A percentile compares a stretch with the other conserved stretches of the same genome.
Conservation (phyloP, 345 rosid species). For the Gossypium herbaceum region DNA sequence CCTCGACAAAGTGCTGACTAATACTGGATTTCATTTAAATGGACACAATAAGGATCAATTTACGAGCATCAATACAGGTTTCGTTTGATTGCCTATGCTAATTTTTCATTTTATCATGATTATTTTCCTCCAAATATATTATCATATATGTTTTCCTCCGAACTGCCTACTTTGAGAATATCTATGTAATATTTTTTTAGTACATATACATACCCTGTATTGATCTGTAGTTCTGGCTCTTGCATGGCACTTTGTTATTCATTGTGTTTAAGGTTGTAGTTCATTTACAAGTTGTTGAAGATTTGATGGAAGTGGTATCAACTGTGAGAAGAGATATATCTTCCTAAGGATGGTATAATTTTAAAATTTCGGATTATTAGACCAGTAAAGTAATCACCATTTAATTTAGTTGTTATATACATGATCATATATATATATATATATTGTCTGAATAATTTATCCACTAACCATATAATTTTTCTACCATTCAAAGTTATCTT, state of each 20-base stretch:
- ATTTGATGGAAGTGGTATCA: no score
- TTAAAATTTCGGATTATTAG: no score
- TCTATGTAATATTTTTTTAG: background rate
- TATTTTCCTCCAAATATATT: background rate
- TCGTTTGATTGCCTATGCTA: background rate
- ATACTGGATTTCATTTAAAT: no score
- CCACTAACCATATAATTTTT: no score
- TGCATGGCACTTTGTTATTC: background rate
- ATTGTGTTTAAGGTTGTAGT: background rate
- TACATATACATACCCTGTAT: background rate
- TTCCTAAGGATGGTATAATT: no score
- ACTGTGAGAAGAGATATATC: no score
- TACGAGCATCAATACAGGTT: background rate
- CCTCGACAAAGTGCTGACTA: background rate
- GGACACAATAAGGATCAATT: background rate
- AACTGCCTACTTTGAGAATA: background rate
- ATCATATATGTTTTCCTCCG: background rate
- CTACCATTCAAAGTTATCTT: no score
- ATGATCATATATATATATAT: no score
- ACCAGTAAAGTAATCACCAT: no score
- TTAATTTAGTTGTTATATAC: no score
- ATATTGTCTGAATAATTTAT: no score
- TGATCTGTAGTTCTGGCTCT: slow-evolving; percentile 9
- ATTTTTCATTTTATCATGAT: background rate
- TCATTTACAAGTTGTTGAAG: background rate